Evolutionary conservation across 1,284 basidiomycete genomes (phyloP).

Genomic region (Ceratobasidium sp.): DNA sequence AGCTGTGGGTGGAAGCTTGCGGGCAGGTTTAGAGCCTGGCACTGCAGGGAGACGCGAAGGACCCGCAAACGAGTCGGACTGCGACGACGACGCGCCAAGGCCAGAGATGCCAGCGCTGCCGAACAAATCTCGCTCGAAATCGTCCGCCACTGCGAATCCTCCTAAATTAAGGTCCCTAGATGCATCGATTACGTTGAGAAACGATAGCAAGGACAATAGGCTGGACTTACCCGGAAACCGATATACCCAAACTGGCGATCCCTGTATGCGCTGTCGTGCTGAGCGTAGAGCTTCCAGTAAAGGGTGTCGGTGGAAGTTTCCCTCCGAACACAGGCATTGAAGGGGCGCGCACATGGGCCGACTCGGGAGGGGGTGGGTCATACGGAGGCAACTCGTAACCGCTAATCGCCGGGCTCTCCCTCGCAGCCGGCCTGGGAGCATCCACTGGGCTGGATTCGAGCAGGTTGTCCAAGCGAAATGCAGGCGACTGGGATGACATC

Average conservation of each 20-base stretch:
- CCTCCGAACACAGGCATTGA: constrained; percentile 14
- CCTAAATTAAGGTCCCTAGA: constrained; percentile 10
- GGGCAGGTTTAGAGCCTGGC: constrained; percentile 4
- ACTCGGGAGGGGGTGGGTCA: not conserved
- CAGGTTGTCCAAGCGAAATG: constrained; percentile 27
- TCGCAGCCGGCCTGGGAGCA: not conserved
- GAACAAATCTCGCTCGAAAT: constrained; percentile 3
- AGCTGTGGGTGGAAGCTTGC: constrained; percentile 21
- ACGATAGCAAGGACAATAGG: not conserved
- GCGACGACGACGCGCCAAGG: not conserved
- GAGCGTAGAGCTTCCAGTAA: constrained; percentile 6
- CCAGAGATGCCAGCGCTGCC: not conserved
- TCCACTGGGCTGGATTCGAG: constrained; percentile 5
- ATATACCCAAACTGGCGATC: not conserved
- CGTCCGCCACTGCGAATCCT: constrained; percentile 11
- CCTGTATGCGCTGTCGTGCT: not conserved
- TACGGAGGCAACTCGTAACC: not conserved
- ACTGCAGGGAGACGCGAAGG: not conserved
- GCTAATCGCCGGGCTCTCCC: not conserved
- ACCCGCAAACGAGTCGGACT: constrained; percentile 7
- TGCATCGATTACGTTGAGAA: not conserved
- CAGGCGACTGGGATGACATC: constrained; percentile 18
- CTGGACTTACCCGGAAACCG: constrained; percentile 4
- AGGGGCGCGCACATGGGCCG: not conserved
- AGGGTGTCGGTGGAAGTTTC: constrained; percentile 26